phyloP scores from a whole-genome alignment of 2,329 filamentous ascomycete genomes.

The Botryotinia convoluta region DNA sequence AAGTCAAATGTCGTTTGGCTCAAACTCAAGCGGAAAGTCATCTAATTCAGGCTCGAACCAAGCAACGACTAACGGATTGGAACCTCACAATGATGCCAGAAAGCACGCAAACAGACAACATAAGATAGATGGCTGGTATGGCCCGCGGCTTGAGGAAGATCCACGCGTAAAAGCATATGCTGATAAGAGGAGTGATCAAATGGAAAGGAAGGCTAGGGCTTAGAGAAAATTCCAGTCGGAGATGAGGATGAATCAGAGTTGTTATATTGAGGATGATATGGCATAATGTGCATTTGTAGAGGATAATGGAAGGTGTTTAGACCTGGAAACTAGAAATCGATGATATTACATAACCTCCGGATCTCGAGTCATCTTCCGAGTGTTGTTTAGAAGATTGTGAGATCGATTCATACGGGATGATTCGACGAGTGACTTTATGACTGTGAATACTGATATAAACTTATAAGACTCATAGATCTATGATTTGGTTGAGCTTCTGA shows the following conservation, averaged over 20 bases:
- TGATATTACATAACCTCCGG: background rate
- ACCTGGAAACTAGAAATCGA: background rate
- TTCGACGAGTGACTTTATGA: background rate
- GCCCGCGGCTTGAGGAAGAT: background rate
- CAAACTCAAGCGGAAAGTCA: background rate
- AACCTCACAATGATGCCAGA: background rate
- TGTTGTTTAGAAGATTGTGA: background rate
- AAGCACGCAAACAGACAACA: background rate
- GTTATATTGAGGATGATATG: background rate
- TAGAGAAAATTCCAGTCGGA: background rate
- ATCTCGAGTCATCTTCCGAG: background rate
- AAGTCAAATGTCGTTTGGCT: background rate
- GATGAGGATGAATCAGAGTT: background rate
- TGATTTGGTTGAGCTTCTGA: no score
- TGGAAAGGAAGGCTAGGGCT: no score
- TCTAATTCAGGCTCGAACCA: background rate
- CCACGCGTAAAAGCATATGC: background rate
- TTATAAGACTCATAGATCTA: background rate
- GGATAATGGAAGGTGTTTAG: background rate
- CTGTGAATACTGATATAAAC: background rate
- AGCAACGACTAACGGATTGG: no score
- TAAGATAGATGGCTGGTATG: background rate
- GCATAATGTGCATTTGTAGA: background rate
- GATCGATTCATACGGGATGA: background rate
- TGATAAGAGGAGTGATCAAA: background rate